A percentile compares a stretch with the other conserved stretches of the same genome.
These are phyloP conservation scores for Sporothrix curviconia DNA, from an alignment of 2,329 filamentous ascomycete genomes.

Conservation along the genomic window DNA sequence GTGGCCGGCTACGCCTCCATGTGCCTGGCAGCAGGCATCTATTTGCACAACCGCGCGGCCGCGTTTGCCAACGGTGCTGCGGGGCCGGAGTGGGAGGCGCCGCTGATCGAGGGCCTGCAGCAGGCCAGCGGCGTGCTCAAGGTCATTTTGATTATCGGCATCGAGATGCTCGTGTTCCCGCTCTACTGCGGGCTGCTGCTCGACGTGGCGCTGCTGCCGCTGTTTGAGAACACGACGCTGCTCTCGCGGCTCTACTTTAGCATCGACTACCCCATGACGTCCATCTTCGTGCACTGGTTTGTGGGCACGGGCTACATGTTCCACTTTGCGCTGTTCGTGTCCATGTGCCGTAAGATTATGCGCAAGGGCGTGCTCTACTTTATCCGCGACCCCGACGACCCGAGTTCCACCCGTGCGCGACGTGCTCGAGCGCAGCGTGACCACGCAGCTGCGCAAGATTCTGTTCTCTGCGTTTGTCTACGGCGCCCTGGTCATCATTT, in stretches of 20 bases:
- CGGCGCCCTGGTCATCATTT: constrained; percentile 84
- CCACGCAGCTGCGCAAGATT: constrained; percentile 91
- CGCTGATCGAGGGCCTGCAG: constrained; percentile 73
- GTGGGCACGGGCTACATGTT: constrained; percentile 99
- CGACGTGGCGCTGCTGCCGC: constrained; percentile 77
- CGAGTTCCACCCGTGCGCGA: constrained; percentile 97
- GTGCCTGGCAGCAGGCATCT: constrained; percentile 66
- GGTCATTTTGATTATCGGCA: constrained; percentile 95
- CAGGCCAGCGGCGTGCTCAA: constrained; percentile 97
- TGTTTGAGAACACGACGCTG: constrained; percentile 77
- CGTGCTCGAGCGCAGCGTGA: constrained; percentile 85
- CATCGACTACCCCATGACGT: constrained; percentile 72
- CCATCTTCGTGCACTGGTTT: constrained; percentile 97
- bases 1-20: constrained; percentile 74
- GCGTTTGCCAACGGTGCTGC: constrained; percentile 56
- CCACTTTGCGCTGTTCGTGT: constrained; percentile 96
- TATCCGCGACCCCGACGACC: constrained; percentile 95
- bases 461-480: constrained; percentile 94
- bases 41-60: constrained; percentile 61
- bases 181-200: constrained; percentile 90
- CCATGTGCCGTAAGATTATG: constrained; percentile 98
- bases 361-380: constrained; percentile 93
- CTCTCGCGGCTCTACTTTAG: constrained; percentile 74
- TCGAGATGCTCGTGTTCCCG: constrained; percentile 97
- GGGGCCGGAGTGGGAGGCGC: constrained; percentile 63